Evolutionary conservation across 2,329 filamentous ascomycete species (phyloP).

Genomic region (Lachnellula arida): DNA sequence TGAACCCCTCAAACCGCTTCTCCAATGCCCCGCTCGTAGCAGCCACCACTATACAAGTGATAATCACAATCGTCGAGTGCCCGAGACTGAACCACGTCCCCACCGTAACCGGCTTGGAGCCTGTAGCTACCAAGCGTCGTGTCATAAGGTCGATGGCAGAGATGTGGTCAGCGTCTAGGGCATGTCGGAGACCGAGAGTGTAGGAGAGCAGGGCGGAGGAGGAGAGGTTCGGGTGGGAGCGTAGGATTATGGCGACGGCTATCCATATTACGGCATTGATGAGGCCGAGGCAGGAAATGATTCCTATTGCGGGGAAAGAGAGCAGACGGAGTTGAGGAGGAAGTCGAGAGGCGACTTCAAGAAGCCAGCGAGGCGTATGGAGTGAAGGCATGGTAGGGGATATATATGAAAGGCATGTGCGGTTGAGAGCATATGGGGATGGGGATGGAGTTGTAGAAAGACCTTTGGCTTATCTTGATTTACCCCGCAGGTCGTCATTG

Average conservation of each 20-base stretch:
- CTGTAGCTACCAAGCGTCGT: slow-evolving; percentile 76
- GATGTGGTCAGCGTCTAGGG: slow-evolving; percentile 95
- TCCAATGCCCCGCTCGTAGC: slow-evolving; percentile 82
- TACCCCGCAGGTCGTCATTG: background rate
- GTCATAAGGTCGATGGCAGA: slow-evolving; percentile 91
- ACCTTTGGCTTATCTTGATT: no score
- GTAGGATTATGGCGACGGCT: slow-evolving; percentile 47
- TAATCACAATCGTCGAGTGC: slow-evolving; percentile 86
- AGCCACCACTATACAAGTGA: slow-evolving; percentile 88
- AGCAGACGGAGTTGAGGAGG: slow-evolving; percentile 21
- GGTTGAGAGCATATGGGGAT: background rate
- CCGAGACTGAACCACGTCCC: slow-evolving; percentile 93
- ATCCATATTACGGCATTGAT: slow-evolving; percentile 54
- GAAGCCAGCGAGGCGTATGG: slow-evolving; percentile 12
- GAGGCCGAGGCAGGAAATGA: slow-evolving; percentile 47
- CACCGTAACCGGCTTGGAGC: slow-evolving; percentile 82
- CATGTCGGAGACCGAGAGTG: slow-evolving; percentile 84
- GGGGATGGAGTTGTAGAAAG: background rate
- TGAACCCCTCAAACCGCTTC: slow-evolving; percentile 74
- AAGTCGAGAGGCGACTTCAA: slow-evolving; percentile 6
- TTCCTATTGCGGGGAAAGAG: slow-evolving; percentile 26
- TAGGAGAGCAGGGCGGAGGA: slow-evolving; percentile 82
- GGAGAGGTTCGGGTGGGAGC: slow-evolving; percentile 56
- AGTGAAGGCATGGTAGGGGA: background rate
- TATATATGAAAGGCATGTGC: background rate